Conservation (phyloP, 371 early-diverging fungal genomes). For the Apophysomyces trapeziformis region DNA sequence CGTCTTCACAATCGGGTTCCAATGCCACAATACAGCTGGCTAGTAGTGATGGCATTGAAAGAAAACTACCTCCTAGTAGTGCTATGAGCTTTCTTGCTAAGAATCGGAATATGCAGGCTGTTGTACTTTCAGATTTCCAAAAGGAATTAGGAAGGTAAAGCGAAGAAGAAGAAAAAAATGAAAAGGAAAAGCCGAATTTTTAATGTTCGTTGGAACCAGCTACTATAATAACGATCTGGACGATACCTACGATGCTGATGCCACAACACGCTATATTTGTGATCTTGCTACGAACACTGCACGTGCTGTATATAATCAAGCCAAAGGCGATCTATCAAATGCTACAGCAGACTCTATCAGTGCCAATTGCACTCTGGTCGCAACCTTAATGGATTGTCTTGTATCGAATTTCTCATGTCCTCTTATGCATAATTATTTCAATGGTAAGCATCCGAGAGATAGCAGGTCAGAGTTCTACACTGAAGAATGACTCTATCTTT, state of each 20-base stretch:
- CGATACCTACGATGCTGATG: conserved; percentile 32
- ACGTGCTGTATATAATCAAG: conserved; percentile 55
- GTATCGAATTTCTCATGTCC: conserved; percentile 69
- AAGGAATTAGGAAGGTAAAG: conserved; percentile 49
- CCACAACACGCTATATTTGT: conserved; percentile 57
- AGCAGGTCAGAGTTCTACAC: not conserved
- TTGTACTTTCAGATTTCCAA: conserved; percentile 70
- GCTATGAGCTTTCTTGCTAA: conserved; percentile 74
- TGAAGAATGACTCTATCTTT: not conserved
- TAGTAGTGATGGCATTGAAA: conserved; percentile 49
- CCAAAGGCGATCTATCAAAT: conserved; percentile 39
- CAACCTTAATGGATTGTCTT: conserved; percentile 67
- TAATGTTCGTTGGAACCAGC: conserved; percentile 32
- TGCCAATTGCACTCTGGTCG: conserved; percentile 56
- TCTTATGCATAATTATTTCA: conserved; percentile 60
- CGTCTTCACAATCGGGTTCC: conserved; percentile 1
- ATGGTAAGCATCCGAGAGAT: conserved; percentile 42
- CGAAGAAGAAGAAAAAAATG: too few species aligned
- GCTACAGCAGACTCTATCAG: conserved; percentile 46
- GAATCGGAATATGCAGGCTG: conserved; percentile 61
- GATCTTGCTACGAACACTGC: conserved; percentile 61
- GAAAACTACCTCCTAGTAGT: conserved; percentile 76
- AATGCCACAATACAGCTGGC: conserved; percentile 40
- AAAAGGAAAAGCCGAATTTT: too few species aligned
- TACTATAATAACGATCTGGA: conserved; percentile 75